Evolutionary conservation across 2,329 filamentous ascomycete species (phyloP).

Genomic region (Fusarium sp.): DNA sequence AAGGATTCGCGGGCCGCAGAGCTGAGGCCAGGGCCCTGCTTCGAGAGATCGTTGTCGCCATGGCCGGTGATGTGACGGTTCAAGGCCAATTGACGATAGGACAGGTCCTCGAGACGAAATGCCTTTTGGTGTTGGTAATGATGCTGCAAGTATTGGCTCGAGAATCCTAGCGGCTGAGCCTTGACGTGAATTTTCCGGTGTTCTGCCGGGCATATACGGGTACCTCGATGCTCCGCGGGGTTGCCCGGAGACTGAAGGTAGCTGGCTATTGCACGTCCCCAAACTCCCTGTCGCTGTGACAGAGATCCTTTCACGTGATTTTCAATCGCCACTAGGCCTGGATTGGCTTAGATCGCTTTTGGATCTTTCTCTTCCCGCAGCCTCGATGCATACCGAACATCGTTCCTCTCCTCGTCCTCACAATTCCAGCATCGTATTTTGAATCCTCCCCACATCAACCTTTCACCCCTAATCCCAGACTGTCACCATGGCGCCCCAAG

Average conservation of each 20-base stretch:
- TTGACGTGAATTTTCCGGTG: constrained; percentile 40
- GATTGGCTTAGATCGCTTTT: constrained; percentile 39
- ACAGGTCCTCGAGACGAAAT: constrained; percentile 43
- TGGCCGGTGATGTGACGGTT: constrained; percentile 54
- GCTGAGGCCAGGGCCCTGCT: constrained; percentile 67
- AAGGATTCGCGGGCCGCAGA: constrained; percentile 64
- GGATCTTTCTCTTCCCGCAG: constrained; percentile 47
- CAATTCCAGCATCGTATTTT: constrained; percentile 40
- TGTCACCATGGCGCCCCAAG: constrained; percentile 73
- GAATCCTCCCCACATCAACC: constrained; percentile 32
- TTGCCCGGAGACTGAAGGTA: constrained; percentile 22
- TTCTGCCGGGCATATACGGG: constrained; percentile 45
- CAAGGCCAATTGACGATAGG: constrained; percentile 59
- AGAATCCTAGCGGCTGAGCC: constrained; percentile 39
- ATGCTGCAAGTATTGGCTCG: constrained; percentile 45
- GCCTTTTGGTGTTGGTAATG: constrained; percentile 48
- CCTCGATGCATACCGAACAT: constrained; percentile 46
- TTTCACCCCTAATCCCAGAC: constrained; percentile 37
- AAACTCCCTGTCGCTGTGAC: constrained; percentile 5
- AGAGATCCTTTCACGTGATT: constrained; percentile 40
- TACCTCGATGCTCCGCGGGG: constrained; percentile 18
- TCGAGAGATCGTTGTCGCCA: constrained; percentile 72
- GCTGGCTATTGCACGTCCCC: constrained; percentile 12
- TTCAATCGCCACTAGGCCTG: constrained; percentile 16
- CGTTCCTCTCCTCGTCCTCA: constrained; percentile 40